Evolutionary conservation across 2,329 filamentous ascomycete genomes (phyloP), one percentile per base, ranked within the genome.

Genomic region (Passalora sequoiae): DNA sequence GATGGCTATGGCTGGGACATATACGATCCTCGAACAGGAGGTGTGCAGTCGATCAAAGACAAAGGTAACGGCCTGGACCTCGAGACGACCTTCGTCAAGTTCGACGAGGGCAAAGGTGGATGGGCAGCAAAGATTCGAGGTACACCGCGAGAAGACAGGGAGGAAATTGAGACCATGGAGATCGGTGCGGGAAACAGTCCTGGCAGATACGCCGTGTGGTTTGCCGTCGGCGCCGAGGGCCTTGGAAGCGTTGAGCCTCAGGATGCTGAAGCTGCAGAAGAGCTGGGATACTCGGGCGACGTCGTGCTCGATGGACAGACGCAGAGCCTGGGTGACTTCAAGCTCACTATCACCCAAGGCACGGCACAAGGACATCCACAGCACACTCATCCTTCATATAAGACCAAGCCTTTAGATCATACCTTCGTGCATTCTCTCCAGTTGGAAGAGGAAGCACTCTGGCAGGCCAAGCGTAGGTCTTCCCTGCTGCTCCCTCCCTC

Each of bases 1-100:
- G 84, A 81, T 36, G 91, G 91, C 43, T 98, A 98, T 65, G 92
- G 92, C 50, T 98, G 92, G 92, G 89, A 97, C 59, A 87, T 94
- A 64, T 98, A 94, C 65, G 92, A 98, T 67, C 83, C 89, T 16
- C 78, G 92, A 45, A 84, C 76, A 44, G 92, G 92, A 50, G 92
- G 92, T 43, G 75, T 86, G 16, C 88, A 98, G 67, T 86, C 85
- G 1, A 91, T 98, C 47, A 88, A 94, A 61, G 92, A 98, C 65
- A 81, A 83, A 41, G 84, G 79, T 37, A 98, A 98, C 68, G 78
- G 78, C 44, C 77, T 98, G 54, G 89, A 97, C 68, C 77, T 98
- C 50, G 94, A 86, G 6, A 96, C 91, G 31, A 86, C 87, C 39
- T 96, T 97, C 67, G 81, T 96, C 60, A 98, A 97, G 69, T 77